phyloP scores from a whole-genome alignment of 2,329 filamentous ascomycete species.

The Talaromyces islandicus region DNA sequence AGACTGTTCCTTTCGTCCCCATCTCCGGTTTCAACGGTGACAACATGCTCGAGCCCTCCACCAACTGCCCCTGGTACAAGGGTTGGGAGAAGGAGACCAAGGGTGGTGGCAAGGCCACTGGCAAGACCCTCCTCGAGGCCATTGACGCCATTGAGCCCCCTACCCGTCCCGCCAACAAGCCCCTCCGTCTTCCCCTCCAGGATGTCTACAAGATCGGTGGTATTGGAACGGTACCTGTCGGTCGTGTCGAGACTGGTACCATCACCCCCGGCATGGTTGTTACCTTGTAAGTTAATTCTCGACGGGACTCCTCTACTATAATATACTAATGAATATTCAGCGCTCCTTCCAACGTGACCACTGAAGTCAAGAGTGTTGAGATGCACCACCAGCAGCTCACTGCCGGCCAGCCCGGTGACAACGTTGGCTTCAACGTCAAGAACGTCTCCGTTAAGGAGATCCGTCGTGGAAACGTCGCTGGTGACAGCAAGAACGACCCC shows the following conservation, averaged over 20 bases:
- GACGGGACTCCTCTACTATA: neutral
- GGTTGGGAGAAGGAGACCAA: constrained; percentile 99
- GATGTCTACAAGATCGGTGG: constrained; percentile 99
- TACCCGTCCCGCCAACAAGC: constrained; percentile 90
- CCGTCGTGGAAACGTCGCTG: constrained; percentile 98
- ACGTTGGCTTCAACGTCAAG: constrained; percentile 99
- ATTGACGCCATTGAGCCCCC: constrained; percentile 94
- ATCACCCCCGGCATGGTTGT: constrained; percentile 82
- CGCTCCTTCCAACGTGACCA: constrained; percentile 97
- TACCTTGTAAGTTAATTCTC: constrained; percentile 57
- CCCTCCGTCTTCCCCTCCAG: constrained; percentile 99
- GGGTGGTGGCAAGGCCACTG: constrained; percentile 67
- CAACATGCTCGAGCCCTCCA: constrained; percentile 91
- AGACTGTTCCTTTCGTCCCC: constrained; percentile 95
- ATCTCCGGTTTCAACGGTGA: constrained; percentile 99
- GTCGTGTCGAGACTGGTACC: constrained; percentile 99
- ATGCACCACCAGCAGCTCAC: constrained; percentile 99
- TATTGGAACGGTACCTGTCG: constrained; percentile 99
- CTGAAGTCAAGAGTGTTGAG: constrained; percentile 99
- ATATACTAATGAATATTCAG: neutral
- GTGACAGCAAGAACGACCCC: constrained; percentile 99
- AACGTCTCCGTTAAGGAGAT: constrained; percentile 99
- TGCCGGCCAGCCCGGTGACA: constrained; percentile 97
- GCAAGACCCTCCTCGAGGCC: constrained; percentile 98
- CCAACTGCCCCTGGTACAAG: constrained; percentile 99